Evolutionary conservation across 2,329 filamentous ascomycete genomes (phyloP).

Genomic region (Fonsecaea erecta): DNA sequence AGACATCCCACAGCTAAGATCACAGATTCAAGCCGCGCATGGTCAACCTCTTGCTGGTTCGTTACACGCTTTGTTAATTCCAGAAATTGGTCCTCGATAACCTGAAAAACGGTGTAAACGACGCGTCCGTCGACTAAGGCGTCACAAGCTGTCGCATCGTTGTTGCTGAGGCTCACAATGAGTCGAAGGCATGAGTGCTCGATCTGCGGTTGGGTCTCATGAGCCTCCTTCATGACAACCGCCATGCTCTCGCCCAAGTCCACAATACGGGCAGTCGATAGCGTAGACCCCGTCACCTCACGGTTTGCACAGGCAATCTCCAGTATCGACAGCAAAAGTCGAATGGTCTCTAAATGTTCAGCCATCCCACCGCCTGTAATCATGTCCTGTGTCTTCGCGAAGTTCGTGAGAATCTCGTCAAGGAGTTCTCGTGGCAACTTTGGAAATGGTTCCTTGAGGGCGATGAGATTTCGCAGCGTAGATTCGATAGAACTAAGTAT

Average conservation of each 20-base stretch:
- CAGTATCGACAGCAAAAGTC: conserved; percentile 29
- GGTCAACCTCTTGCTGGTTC: conserved; percentile 46
- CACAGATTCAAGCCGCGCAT: conserved; percentile 69
- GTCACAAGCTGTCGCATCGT: conserved; percentile 70
- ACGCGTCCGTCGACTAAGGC: conserved; percentile 61
- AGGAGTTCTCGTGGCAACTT: conserved; percentile 17
- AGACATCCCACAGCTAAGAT: conserved; percentile 79
- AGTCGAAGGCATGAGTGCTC: conserved; percentile 64
- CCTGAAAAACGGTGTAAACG: conserved; percentile 44
- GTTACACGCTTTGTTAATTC: conserved; percentile 41
- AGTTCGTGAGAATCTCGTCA: conserved; percentile 16
- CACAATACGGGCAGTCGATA: conserved; percentile 14
- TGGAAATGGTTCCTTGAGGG: conserved; percentile 22
- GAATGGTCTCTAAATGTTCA: conserved; percentile 16
- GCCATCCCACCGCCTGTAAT: background rate
- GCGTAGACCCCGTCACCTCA: conserved; percentile 7
- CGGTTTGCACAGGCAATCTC: conserved; percentile 27
- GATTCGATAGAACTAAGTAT: conserved; percentile 34
- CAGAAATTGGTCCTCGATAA: conserved; percentile 41
- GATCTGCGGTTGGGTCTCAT: conserved; percentile 23
- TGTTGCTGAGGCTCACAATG: conserved; percentile 84
- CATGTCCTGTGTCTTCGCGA: conserved; percentile 15
- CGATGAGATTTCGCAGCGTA: conserved; percentile 28
- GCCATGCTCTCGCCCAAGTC: conserved; percentile 29
- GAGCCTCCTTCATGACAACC: conserved; percentile 20